Evolutionary conservation across 176 grass and related monocot genomes (phyloP).

Genomic region (Aechmea fasciata): DNA sequence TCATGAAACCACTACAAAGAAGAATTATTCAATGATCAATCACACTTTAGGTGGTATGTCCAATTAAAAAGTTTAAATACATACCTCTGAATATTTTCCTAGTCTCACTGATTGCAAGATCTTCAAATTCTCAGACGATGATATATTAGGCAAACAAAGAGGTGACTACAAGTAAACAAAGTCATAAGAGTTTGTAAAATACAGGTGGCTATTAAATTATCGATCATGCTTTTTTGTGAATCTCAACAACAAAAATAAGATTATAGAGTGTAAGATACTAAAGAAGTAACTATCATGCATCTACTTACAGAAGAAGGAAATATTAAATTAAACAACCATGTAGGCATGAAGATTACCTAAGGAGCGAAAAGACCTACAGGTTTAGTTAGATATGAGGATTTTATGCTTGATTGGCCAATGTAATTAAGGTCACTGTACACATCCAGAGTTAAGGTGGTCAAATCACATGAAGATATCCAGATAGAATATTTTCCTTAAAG

Average conservation of each 20-base stretch:
- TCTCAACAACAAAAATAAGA: not conserved
- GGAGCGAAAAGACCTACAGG: too few species aligned
- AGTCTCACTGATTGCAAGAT: conserved; percentile 66
- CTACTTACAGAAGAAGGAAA: not conserved
- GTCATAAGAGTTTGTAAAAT: conserved; percentile 14
- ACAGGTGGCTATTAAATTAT: not conserved
- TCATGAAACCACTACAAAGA: conserved; percentile 95
- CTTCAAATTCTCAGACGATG: conserved; percentile 43
- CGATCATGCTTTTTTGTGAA: not conserved
- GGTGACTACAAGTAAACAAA: conserved; percentile 39
- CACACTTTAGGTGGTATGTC: conserved; percentile 8
- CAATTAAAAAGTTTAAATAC: conserved; percentile 1
- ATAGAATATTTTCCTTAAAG: not conserved
- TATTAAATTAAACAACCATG: not conserved
- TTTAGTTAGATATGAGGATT: too few species aligned
- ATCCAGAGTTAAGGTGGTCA: not conserved
- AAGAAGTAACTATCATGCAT: conserved; percentile 1
- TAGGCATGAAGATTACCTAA: too few species aligned
- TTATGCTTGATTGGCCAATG: too few species aligned
- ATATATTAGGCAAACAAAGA: conserved; percentile 74
- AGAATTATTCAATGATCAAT: conserved; percentile 13
- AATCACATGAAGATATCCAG: not conserved
- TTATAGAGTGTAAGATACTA: not conserved
- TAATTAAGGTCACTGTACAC: too few species aligned
- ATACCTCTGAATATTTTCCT: conserved; percentile 92